phyloP scores from a whole-genome alignment of 2,329 filamentous ascomycete genomes.

The Paramyrothecium roridum region DNA sequence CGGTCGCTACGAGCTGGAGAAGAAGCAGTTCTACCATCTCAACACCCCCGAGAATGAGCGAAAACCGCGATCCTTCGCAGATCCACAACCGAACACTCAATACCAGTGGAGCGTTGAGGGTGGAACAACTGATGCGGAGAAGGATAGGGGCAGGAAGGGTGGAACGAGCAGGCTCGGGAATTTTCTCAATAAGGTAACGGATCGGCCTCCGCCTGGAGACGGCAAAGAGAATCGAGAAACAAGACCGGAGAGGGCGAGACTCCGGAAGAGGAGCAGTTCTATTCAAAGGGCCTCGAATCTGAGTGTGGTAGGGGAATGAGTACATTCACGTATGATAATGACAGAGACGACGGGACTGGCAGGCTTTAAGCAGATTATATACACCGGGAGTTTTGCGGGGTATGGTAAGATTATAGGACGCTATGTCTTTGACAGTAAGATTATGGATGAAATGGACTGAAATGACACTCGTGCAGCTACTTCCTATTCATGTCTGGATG shows the following conservation, averaged over 20 bases:
- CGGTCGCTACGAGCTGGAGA: constrained; percentile 18
- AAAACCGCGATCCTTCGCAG: not conserved
- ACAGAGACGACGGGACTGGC: no score
- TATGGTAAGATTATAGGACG: no score
- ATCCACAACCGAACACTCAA: not conserved
- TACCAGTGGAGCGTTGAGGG: constrained; percentile 4
- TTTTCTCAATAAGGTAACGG: constrained; percentile 10
- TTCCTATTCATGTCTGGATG: no score
- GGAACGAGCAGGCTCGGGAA: constrained; percentile 8
- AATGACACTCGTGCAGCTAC: no score
- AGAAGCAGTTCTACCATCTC: constrained; percentile 14
- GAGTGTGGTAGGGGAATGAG: constrained; percentile 13
- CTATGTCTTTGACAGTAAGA: no score
- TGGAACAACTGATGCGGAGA: not conserved
- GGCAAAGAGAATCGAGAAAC: constrained; percentile 2
- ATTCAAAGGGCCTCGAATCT: constrained; percentile 7
- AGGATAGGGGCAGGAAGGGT: constrained; percentile 8
- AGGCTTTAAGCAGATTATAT: no score
- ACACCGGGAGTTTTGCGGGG: no score
- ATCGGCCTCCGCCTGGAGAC: not conserved
- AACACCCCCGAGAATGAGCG: constrained; percentile 9
- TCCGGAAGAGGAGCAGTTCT: constrained; percentile 17
- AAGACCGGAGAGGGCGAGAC: constrained; percentile 10
- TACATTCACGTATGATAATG: no score
- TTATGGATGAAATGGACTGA: no score